Percentiles rank a stretch among this genome's conserved stretches.
Evolutionary conservation across 192 early-diverging fungal species (phyloP).

Genomic region (Coemansia sp.): DNA sequence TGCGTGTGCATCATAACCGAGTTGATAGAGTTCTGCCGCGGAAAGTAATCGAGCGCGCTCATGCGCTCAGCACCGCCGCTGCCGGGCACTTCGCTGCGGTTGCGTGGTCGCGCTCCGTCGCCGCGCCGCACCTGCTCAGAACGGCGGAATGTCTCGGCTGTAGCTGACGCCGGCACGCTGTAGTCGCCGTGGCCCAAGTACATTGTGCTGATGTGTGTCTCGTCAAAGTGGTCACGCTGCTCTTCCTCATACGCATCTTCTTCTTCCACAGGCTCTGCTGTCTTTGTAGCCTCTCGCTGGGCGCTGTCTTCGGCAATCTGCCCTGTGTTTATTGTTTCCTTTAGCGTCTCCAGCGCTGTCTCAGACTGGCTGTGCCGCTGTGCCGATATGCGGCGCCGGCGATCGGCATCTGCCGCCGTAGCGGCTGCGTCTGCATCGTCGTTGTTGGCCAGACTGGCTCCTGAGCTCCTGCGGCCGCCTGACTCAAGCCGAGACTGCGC

Average conservation of each 20-base stretch:
- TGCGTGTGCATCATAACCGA: slow-evolving; percentile 48
- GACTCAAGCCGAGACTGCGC: slow-evolving; percentile 21
- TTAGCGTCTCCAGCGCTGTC: slow-evolving; percentile 47
- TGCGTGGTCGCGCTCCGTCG: slow-evolving; percentile 17
- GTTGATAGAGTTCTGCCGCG: slow-evolving; percentile 10
- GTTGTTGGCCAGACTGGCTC: neutral
- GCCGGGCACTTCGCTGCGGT: slow-evolving; percentile 20
- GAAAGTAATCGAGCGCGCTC: slow-evolving; percentile 33
- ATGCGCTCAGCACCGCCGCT: slow-evolving; percentile 16
- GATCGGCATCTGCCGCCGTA: neutral
- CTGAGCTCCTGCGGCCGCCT: neutral
- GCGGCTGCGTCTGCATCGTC: neutral
- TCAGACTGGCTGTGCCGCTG: slow-evolving; percentile 54
- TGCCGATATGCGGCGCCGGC: slow-evolving; percentile 11
- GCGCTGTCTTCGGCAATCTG: neutral
- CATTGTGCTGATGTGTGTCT: neutral
- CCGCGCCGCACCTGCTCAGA: slow-evolving; percentile 17
- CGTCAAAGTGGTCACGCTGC: slow-evolving; percentile 11
- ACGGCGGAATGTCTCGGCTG: slow-evolving; percentile 28
- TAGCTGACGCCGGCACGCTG: slow-evolving; percentile 38
- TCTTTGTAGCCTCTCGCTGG: neutral
- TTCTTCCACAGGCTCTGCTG: neutral
- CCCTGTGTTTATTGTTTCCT: slow-evolving; percentile 17
- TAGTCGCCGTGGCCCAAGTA: slow-evolving; percentile 21
- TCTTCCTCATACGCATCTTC: slow-evolving; percentile 4